Conservation (phyloP, 345 rosid genomes). For the Syzygium grande region DNA sequence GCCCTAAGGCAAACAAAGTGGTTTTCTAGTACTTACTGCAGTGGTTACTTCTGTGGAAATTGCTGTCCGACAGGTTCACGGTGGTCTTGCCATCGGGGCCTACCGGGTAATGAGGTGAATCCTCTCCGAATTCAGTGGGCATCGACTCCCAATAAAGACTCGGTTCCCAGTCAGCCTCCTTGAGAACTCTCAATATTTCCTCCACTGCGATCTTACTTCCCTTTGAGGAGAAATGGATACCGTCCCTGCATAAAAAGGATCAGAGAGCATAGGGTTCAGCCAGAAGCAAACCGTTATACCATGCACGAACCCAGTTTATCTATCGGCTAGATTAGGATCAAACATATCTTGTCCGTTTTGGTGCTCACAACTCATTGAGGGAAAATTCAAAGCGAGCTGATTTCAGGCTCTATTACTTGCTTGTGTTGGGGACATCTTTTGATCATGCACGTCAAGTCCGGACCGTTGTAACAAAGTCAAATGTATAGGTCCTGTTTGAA, state of each 20-base stretch:
- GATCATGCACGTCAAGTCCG: background rate
- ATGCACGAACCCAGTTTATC: background rate
- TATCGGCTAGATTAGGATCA: background rate
- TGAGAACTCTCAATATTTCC: conserved; percentile 48
- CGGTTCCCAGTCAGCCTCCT: conserved; percentile 71
- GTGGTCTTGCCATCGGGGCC: conserved; percentile 5
- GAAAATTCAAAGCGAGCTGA: background rate
- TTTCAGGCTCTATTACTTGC: background rate
- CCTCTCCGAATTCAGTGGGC: conserved; percentile 42
- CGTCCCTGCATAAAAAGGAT: conserved; percentile 37
- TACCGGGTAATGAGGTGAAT: conserved; percentile 14
- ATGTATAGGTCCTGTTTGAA: background rate
- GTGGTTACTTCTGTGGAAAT: background rate
- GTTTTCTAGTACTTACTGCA: background rate
- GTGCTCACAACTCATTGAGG: background rate
- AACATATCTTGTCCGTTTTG: background rate
- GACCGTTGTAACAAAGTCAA: background rate
- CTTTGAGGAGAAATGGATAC: conserved; percentile 54
- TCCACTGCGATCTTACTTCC: conserved; percentile 56
- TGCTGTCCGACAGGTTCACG: background rate
- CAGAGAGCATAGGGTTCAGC: background rate
- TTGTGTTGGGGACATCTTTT: rapidly evolving
- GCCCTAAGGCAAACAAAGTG: background rate
- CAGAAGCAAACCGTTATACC: background rate
- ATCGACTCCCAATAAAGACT: conserved; percentile 51